These are phyloP conservation scores for Picea glauca DNA, from an alignment of 75 land plant species.

Conservation along the genomic window DNA sequence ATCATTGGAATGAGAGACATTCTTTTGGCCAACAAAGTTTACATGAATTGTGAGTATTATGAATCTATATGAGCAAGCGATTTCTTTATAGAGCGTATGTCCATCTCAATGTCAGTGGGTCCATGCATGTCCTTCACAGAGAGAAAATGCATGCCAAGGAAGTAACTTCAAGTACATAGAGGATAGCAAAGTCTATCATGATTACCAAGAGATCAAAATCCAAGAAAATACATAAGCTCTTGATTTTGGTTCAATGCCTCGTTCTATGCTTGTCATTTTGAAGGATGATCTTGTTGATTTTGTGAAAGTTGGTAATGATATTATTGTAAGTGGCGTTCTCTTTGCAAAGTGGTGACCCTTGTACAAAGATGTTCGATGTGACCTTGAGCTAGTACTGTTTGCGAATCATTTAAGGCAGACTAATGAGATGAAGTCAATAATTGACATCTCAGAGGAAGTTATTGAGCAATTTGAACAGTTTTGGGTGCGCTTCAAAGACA, in stretches of 20 bases:
- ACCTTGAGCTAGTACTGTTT: conserved; percentile 65
- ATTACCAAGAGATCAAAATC: conserved; percentile 96
- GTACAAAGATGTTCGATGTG: conserved; percentile 71
- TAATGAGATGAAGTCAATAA: conserved; percentile 77
- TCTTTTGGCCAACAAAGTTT: too few species aligned
- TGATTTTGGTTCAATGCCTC: conserved; percentile 94
- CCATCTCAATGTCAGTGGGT: too few species aligned
- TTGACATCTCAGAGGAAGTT: conserved; percentile 71
- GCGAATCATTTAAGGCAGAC: conserved; percentile 76
- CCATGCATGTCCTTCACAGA: conserved; percentile 16
- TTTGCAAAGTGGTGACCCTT: conserved; percentile 50
- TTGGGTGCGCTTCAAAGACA: conserved; percentile 51
- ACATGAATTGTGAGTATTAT: too few species aligned
- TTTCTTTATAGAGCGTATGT: too few species aligned
- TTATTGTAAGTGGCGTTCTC: too few species aligned
- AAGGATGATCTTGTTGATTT: conserved; percentile 92
- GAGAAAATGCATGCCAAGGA: conserved; percentile 62
- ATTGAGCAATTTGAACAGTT: conserved; percentile 73
- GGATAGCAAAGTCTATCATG: conserved; percentile 68
- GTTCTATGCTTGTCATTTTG: conserved; percentile 80
- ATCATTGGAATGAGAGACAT: too few species aligned
- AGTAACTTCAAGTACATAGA: conserved; percentile 54
- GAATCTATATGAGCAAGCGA: too few species aligned
- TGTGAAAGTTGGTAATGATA: conserved; percentile 70
- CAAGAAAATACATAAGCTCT: conserved; percentile 85